Base-by-base conservation (phyloP, 2,329 filamentous ascomycete species). In the Hypocreales sp. region DNA sequence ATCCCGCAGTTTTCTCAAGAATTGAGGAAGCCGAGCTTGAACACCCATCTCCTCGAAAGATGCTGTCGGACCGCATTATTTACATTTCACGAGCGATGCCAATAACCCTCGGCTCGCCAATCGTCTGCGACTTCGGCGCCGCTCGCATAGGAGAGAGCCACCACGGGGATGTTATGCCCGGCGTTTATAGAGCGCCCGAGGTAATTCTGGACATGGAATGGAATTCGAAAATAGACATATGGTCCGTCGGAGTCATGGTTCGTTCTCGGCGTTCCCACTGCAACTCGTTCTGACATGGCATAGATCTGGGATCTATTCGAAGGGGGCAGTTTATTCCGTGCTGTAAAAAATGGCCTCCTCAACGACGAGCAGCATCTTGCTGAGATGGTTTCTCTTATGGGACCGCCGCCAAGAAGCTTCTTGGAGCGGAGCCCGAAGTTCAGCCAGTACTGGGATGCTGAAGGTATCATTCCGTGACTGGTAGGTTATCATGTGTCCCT, bases 371-470 rank as follows among this genome's bases (percentile, higher is more conserved):
- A 44, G 18, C 46, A 51, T 17, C 38, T 53, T 25, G 47, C 44
- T 2, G 40, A 46, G 25, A 52, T 56, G 43, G 44, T 57, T 5
- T 47, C 53, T 3, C 30, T 56, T 7, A 38, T 59, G 30, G 52
- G 52, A 0, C 45, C 40, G 1, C 55, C 53, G 2, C 48, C 48
- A 2, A 36, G 32, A 25, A 38, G 42, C 3, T 50, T 57, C 22
- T 26, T 57, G 22, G 24, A 42, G 25, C 38, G 47, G 3, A 54
- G 20, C 25, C 36, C 40, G 4, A 33, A 28, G 2, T 38, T 31
- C 26, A 27, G 28, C 9, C 24, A 30, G 10, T 43, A 36, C 13
- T 45, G 40, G 26, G 43, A 41, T 24, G 24, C 26, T n/a, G 28
- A 39, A 19, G 44, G 40, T 38, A 18, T 27, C 14, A 13, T 12